Evolutionary conservation across 805 yeast genomes (phyloP).

Genomic region (Candida odintsovae): DNA sequence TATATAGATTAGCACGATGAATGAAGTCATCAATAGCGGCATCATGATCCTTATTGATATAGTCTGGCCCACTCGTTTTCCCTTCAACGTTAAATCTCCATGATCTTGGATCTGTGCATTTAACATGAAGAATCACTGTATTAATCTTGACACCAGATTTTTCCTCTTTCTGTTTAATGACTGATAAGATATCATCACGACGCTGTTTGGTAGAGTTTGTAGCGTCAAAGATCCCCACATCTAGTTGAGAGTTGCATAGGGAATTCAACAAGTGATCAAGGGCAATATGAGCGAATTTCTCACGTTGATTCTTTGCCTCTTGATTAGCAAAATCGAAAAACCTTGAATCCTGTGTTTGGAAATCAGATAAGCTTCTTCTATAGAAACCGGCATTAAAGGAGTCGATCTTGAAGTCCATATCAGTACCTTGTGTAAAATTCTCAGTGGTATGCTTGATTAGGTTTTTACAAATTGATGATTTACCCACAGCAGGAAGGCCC

Average conservation of each 20-base stretch:
- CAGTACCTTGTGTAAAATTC: constrained; percentile 5
- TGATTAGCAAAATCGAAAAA: constrained; percentile 38
- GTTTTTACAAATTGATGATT: constrained; percentile 65
- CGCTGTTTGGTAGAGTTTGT: constrained; percentile 47
- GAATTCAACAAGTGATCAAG: constrained; percentile 40
- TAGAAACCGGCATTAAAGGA: constrained; percentile 75
- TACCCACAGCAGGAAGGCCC: constrained; percentile 76
- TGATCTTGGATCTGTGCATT: constrained; percentile 46
- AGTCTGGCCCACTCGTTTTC: constrained; percentile 60
- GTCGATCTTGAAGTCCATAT: constrained; percentile 25
- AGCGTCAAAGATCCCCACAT: constrained; percentile 56
- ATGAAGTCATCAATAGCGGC: constrained; percentile 55
- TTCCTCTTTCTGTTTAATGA: constrained; percentile 17
- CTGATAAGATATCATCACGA: constrained; percentile 23
- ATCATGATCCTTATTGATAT: constrained; percentile 44
- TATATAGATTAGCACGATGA: constrained; percentile 48
- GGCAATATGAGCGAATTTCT: constrained; percentile 47
- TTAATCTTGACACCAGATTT: constrained; percentile 30
- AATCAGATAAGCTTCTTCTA: constrained; percentile 40
- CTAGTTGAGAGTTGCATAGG: constrained; percentile 35
- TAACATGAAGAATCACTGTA: constrained; percentile 53
- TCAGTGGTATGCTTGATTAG: constrained; percentile 48
- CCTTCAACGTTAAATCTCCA: constrained; percentile 57
- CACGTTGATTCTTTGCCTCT: constrained; percentile 39
- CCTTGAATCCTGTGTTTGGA: constrained; percentile 32